phyloP scores from a whole-genome alignment of 169 alveolate species.

The Amoebophrya sp. region DNA sequence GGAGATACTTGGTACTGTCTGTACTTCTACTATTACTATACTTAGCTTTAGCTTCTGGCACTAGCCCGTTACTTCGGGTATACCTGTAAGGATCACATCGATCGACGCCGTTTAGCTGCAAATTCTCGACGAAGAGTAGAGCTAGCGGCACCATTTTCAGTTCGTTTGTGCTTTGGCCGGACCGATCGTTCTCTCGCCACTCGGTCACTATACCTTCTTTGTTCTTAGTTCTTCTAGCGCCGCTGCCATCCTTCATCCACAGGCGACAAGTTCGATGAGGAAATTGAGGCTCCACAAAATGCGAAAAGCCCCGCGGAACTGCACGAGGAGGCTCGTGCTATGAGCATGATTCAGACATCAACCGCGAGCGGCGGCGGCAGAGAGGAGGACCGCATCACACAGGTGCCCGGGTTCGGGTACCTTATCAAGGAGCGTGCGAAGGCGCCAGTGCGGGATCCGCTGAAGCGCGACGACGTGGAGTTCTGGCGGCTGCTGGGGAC shows the following conservation, averaged over 20 bases:
- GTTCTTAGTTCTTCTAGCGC: background rate
- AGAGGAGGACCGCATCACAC: background rate
- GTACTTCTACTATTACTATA: background rate
- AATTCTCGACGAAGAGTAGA: background rate
- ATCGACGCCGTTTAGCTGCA: background rate
- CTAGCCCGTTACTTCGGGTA: background rate
- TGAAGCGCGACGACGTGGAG: background rate
- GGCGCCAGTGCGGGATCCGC: background rate
- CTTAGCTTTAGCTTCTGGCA: too few relatives aligned
- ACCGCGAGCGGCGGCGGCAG: background rate
- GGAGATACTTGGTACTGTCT: background rate
- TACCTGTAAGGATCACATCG: background rate
- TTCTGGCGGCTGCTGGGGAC: background rate
- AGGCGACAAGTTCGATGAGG: background rate
- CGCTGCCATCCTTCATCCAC: background rate
- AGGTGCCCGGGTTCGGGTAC: background rate
- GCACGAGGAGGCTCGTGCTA: background rate
- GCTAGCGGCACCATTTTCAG: too few relatives aligned
- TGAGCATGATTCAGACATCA: background rate
- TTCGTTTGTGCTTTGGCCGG: too few relatives aligned
- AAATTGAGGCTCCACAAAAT: background rate
- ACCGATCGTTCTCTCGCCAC: too few relatives aligned
- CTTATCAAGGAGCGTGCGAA: background rate
- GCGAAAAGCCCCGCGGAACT: background rate
- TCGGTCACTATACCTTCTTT: background rate